A percentile compares a stretch with the other conserved stretches of the same genome.
Conservation (phyloP, 768 basidiomycete genomes). For the Hericium erinaceus region DNA sequence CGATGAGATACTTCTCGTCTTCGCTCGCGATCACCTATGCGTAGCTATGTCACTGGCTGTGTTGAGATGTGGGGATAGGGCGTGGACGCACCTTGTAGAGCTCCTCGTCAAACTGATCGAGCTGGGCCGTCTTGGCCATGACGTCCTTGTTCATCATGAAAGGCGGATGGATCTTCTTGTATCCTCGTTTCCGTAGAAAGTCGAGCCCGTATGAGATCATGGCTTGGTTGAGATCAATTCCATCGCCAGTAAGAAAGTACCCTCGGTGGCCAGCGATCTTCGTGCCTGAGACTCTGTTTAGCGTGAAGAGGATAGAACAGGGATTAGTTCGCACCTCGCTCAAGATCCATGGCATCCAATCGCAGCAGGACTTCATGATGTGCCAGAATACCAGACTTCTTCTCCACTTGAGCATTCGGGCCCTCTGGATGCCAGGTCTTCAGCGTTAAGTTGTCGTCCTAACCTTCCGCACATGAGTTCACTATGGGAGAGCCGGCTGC, state of each 20-base stretch:
- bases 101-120: conserved; percentile 98
- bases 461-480: neutral
- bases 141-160: conserved; percentile 98
- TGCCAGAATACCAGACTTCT: conserved; percentile 75
- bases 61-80: neutral
- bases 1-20: conserved; percentile 98
- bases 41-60: neutral
- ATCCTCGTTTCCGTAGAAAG: conserved; percentile 72
- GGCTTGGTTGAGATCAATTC: conserved; percentile 95
- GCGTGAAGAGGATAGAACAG: neutral
- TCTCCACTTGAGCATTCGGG: conserved; percentile 60
- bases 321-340: conserved; percentile 55
- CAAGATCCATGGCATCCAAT: conserved; percentile 93
- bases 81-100: conserved; percentile 76
- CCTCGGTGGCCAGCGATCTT: conserved; percentile 95
- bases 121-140: conserved; percentile 96
- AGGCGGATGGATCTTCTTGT: conserved; percentile 93
- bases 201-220: conserved; percentile 91
- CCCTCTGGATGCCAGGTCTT: conserved; percentile 83
- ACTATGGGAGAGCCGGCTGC: neutral
- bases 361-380: conserved; percentile 95
- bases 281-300: conserved; percentile 42
- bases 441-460: conserved; percentile 87
- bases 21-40: conserved; percentile 73
- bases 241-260: conserved; percentile 92